Conservation (phyloP, 768 basidiomycete genomes). For the Mycena latifolia region DNA sequence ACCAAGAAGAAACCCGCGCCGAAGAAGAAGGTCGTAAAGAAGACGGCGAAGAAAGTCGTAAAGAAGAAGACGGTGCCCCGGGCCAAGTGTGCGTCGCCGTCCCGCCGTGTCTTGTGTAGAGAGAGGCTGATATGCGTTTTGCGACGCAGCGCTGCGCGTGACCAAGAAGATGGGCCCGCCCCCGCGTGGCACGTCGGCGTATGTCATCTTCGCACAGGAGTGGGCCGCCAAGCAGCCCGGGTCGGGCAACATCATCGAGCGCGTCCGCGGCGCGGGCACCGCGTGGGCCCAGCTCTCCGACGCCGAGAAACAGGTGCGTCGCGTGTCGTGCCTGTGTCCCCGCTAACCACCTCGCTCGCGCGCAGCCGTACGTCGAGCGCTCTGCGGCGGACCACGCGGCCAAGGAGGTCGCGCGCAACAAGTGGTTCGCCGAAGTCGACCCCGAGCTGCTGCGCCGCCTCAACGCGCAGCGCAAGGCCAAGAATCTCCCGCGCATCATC, state of each 20-base stretch:
- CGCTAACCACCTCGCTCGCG: background rate
- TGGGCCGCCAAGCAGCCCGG: too few relatives aligned
- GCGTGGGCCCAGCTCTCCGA: constrained; percentile 19
- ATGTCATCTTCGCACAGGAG: background rate
- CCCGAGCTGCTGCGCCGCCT: constrained; percentile 18
- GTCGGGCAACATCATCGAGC: background rate
- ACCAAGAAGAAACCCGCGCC: constrained; percentile 9
- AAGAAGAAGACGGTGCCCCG: too few relatives aligned
- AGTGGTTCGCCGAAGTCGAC: constrained; percentile 11
- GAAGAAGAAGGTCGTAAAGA: constrained; percentile 19
- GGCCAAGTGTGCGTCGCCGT: constrained; percentile 2
- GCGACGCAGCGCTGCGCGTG: constrained; percentile 1
- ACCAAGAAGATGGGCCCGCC: constrained; percentile 22
- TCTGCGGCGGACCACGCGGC: background rate
- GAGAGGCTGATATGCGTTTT: background rate
- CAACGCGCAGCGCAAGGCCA: constrained; percentile 6
- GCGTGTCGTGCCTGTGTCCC: too few relatives aligned
- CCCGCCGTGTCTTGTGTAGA: too few relatives aligned
- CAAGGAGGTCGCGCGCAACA: background rate
- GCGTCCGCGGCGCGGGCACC: background rate
- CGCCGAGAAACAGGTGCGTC: constrained; percentile 13
- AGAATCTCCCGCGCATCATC: constrained; percentile 10
- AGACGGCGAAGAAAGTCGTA: too few relatives aligned
- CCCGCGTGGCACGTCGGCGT: background rate
- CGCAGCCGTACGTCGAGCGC: too few relatives aligned